phyloP scores from a whole-genome alignment of 2,329 filamentous ascomycete species.

The Rhytidhysteron rufulum region DNA sequence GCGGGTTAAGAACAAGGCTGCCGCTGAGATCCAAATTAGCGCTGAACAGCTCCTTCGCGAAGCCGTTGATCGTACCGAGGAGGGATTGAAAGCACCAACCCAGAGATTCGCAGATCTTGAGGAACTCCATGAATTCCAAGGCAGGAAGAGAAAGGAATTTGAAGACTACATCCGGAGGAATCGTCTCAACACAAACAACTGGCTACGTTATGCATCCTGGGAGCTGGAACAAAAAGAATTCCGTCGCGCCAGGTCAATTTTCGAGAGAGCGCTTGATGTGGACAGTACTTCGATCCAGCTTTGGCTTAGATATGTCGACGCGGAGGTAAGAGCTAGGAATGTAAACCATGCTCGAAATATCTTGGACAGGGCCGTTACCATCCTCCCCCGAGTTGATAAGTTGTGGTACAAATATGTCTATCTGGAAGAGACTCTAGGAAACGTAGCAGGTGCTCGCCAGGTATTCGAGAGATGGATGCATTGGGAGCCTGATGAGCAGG shows the following conservation, averaged over 20 bases:
- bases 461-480: conserved; percentile 98
- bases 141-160: conserved; percentile 91
- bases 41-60: conserved; percentile 96
- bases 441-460: conserved; percentile 85
- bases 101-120: conserved; percentile 95
- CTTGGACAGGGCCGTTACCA: conserved; percentile 89
- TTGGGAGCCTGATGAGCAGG: conserved; percentile 94
- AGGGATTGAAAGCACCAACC: conserved; percentile 80
- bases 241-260: conserved; percentile 83
- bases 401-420: conserved; percentile 99
- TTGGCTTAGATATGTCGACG: conserved; percentile 92
- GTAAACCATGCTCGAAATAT: conserved; percentile 85
- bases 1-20: conserved; percentile 97
- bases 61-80: conserved; percentile 94
- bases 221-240: conserved; percentile 98
- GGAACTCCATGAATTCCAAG: conserved; percentile 96
- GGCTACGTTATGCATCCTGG: conserved; percentile 97
- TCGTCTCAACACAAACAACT: conserved; percentile 94
- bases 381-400: conserved; percentile 88
- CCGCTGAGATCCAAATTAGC: conserved; percentile 78
- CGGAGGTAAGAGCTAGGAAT: conserved; percentile 91
- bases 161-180: conserved; percentile 97
- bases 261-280: conserved; percentile 90
- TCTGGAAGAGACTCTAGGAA: conserved; percentile 96
- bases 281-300: conserved; percentile 81